phyloP scores from a whole-genome alignment of 306 rosid species.

The Dalbergia cochinchinensis region DNA sequence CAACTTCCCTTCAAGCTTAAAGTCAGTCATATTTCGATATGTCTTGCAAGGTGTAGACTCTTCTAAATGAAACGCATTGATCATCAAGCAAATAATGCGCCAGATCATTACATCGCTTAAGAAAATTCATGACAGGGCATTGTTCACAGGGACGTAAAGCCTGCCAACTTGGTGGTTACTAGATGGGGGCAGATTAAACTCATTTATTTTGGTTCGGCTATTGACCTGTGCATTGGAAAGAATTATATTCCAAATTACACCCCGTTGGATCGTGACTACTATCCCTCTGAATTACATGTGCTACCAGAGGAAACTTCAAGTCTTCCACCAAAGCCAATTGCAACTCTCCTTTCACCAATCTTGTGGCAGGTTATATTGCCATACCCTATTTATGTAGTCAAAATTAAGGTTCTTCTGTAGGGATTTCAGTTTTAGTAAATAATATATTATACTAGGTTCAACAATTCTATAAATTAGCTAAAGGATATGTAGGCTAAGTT shows the following conservation, averaged over 20 bases:
- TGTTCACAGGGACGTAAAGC: constrained; percentile 84
- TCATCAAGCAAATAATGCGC: constrained; percentile 84
- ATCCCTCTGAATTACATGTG: constrained; percentile 79
- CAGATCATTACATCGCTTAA: constrained; percentile 71
- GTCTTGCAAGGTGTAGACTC: constrained; percentile 73
- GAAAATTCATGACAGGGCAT: constrained; percentile 82
- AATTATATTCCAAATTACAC: constrained; percentile 65
- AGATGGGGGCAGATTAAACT: constrained; percentile 70
- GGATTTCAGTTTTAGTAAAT: background rate
- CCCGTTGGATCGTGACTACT: constrained; percentile 77
- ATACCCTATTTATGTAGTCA: constrained; percentile 11
- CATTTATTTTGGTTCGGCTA: constrained; percentile 87
- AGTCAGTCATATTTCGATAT: constrained; percentile 77
- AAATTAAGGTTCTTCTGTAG: background rate
- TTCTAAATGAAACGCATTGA: constrained; percentile 67
- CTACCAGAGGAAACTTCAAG: constrained; percentile 76
- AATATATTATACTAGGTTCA: background rate
- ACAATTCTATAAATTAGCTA: background rate
- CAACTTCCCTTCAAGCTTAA: constrained; percentile 73
- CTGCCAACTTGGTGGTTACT: constrained; percentile 83
- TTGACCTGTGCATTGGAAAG: constrained; percentile 83
- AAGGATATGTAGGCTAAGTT: background rate
- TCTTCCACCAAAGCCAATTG: constrained; percentile 85
- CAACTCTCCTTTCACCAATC: constrained; percentile 77
- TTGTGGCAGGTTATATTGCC: constrained; percentile 75